These are phyloP conservation scores for Pseudogymnoascus sp. DNA, from an alignment of 2,329 filamentous ascomycete genomes.

Conservation along the genomic window DNA sequence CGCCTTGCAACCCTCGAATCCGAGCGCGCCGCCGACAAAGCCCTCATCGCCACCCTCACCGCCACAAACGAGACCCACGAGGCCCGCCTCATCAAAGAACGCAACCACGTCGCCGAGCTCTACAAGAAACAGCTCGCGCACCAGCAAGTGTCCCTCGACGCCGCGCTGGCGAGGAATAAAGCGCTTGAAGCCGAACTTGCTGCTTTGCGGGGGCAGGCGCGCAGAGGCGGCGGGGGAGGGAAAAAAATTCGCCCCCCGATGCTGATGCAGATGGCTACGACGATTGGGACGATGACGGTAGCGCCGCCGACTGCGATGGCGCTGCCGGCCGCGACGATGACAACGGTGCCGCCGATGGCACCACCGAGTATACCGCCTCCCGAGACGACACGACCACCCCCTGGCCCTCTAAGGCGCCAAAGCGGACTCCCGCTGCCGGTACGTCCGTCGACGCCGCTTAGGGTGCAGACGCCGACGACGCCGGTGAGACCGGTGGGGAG, in stretches of 20 bases:
- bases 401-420: slow-evolving; percentile 12
- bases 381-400: slow-evolving; percentile 16
- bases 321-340: not conserved
- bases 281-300: not conserved
- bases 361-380: slow-evolving; percentile 13
- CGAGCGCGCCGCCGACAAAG: slow-evolving; percentile 14
- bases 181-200: slow-evolving; percentile 11
- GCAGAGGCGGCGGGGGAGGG: slow-evolving; percentile 15
- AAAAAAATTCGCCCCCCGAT: slow-evolving; percentile 12
- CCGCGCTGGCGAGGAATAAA: slow-evolving; percentile 13
- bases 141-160: slow-evolving; percentile 16
- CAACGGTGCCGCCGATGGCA: not conserved
- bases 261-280: not conserved
- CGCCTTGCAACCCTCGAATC: slow-evolving; percentile 12
- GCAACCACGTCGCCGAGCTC: slow-evolving; percentile 18
- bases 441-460: slow-evolving; percentile 16
- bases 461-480: slow-evolving; percentile 15
- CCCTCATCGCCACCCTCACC: slow-evolving; percentile 17
- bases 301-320: not conserved
- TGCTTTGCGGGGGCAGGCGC: slow-evolving; percentile 9
- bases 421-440: slow-evolving; percentile 17
- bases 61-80: slow-evolving; percentile 16
- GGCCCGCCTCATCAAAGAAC: slow-evolving; percentile 17
- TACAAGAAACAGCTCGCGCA: slow-evolving; percentile 19
- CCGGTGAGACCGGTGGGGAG: slow-evolving; percentile 14